Evolutionary conservation across 2,329 filamentous ascomycete species (phyloP).

Genomic region (Pyrenophora teres): DNA sequence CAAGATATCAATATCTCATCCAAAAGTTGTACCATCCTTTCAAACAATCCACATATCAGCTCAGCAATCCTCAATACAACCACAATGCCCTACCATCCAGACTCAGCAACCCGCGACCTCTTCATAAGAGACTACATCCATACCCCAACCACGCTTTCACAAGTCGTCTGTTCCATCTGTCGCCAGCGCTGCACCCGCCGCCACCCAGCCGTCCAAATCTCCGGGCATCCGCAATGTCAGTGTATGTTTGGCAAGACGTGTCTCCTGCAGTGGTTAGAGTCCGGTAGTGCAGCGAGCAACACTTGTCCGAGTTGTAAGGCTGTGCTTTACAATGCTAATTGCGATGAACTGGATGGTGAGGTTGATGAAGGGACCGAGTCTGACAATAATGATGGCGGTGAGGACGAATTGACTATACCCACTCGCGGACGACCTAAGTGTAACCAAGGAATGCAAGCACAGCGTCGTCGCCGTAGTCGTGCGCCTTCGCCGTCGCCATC

Average conservation of each 20-base stretch:
- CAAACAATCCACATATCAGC: no score
- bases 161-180: neutral
- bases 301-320: conserved; percentile 3
- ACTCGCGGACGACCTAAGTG: neutral
- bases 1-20: no score
- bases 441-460: neutral
- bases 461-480: neutral
- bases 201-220: neutral
- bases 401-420: neutral
- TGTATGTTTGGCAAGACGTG: conserved; percentile 1
- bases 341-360: neutral
- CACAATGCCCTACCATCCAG: conserved; percentile 3
- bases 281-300: neutral
- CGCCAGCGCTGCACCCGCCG: neutral
- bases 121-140: neutral
- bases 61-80: no score
- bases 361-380: neutral
- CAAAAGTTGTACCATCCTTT: no score
- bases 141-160: neutral
- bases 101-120: neutral
- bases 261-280: neutral
- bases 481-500: neutral
- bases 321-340: neutral
- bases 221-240: conserved; percentile 3
- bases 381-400: neutral